phyloP scores from a whole-genome alignment of 164 flowering plant species.

The Cinnamomum micranthum region DNA sequence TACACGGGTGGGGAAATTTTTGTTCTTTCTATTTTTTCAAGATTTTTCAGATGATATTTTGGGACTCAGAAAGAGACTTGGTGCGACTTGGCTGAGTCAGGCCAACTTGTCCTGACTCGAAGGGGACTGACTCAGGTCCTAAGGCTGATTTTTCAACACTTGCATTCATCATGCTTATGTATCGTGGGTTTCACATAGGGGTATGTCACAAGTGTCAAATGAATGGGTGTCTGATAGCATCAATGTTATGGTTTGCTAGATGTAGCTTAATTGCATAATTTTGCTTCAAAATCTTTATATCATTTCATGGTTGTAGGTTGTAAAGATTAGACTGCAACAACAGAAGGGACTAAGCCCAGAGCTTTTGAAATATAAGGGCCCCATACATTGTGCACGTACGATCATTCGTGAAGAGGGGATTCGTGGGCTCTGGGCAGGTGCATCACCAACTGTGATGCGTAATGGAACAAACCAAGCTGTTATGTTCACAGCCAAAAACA shows the following conservation, averaged over 20 bases:
- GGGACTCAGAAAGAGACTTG: too few relatives aligned
- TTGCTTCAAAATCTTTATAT: background rate
- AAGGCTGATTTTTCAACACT: too few relatives aligned
- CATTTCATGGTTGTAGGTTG: constrained; percentile 60
- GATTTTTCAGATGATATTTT: too few relatives aligned
- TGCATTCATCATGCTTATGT: too few relatives aligned
- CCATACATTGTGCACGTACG: constrained; percentile 81
- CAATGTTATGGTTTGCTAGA: background rate
- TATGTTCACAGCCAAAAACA: constrained; percentile 93
- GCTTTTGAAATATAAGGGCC: constrained; percentile 91
- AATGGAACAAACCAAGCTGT: constrained; percentile 98
- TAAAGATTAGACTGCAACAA: constrained; percentile 92
- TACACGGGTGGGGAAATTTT: too few relatives aligned
- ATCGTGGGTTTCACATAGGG: too few relatives aligned
- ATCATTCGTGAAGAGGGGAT: constrained; percentile 89
- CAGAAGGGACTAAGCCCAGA: constrained; percentile 81
- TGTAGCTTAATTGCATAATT: background rate
- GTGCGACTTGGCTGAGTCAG: too few relatives aligned
- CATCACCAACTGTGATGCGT: constrained; percentile 96
- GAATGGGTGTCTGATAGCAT: background rate
- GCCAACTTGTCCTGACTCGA: too few relatives aligned
- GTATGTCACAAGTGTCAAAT: background rate
- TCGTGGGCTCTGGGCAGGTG: constrained; percentile 94
- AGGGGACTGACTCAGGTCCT: too few relatives aligned
- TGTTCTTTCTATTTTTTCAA: too few relatives aligned